phyloP scores from a whole-genome alignment of 352 stramenopile genomes.

The Globisporangium abappressorium region DNA sequence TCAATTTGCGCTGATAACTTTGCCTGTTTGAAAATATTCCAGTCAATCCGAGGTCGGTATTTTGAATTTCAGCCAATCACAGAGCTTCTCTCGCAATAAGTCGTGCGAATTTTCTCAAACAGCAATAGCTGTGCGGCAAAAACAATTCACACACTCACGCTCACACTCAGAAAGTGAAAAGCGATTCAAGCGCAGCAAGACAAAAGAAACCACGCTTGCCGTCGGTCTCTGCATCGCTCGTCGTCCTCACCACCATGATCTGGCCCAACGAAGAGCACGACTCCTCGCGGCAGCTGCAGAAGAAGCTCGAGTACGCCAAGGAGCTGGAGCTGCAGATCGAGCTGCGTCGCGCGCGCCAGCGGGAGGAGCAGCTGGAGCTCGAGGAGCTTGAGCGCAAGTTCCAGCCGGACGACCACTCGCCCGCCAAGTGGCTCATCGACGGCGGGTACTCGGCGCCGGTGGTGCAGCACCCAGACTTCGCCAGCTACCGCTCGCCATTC shows the following conservation, averaged over 20 bases:
- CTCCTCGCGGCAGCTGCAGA: conserved; percentile 39
- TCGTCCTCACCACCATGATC: conserved; percentile 29
- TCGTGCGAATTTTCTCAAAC: neutral
- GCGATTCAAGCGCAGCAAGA: neutral
- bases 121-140: neutral
- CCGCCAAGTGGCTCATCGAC: conserved; percentile 71
- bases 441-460: conserved; percentile 32
- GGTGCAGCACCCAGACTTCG: conserved; percentile 5
- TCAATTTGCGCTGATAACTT: neutral
- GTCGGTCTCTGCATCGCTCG: neutral
- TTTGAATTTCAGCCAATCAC: conserved; percentile 29
- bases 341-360: conserved; percentile 41
- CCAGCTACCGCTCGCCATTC: conserved; percentile 17
- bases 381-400: conserved; percentile 61
- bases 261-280: conserved; percentile 46
- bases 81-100: conserved; percentile 34
- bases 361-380: conserved; percentile 47
- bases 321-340: conserved; percentile 75
- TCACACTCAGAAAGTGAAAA: neutral
- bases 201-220: neutral
- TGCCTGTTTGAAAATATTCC: conserved; percentile 1
- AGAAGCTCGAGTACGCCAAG: conserved; percentile 60
- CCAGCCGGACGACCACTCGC: conserved; percentile 44
- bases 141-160: conserved; percentile 8
- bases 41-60: neutral